Conservation (phyloP, 257 asterid genomes). For the Solanum pennellii region DNA sequence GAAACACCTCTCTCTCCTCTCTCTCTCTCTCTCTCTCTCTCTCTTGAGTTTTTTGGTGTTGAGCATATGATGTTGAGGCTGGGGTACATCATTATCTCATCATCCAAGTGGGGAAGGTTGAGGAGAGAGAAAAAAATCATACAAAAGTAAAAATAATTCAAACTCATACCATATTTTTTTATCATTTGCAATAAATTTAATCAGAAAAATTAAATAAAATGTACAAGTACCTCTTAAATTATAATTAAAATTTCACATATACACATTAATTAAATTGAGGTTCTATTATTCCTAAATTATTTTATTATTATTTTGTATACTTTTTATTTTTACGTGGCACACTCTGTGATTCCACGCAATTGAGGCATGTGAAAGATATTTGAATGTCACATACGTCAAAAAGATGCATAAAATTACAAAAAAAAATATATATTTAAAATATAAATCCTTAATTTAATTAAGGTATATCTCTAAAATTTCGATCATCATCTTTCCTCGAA, state of each 20-base stretch:
- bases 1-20: background rate
- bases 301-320: no score
- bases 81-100: constrained; percentile 70
- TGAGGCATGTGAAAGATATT: rapidly evolving
- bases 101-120: constrained; percentile 34
- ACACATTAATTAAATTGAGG: no score
- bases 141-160: constrained; percentile 4
- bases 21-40: background rate
- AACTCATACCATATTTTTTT: background rate
- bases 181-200: background rate
- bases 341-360: no score
- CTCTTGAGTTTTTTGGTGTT: constrained; percentile 4
- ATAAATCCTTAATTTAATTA: no score
- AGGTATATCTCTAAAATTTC: no score
- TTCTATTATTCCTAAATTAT: no score
- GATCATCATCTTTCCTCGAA: rapidly evolving
- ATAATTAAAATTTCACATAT: no score
- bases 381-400: rapidly evolving
- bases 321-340: rapidly evolving
- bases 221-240: no score
- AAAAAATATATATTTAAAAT: no score
- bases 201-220: background rate
- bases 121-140: background rate
- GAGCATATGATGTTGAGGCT: constrained; percentile 30
- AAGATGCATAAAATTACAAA: no score